Base-by-base conservation (phyloP, 2,329 filamentous ascomycete genomes). In the Cladosporium sphaerospermum region DNA sequence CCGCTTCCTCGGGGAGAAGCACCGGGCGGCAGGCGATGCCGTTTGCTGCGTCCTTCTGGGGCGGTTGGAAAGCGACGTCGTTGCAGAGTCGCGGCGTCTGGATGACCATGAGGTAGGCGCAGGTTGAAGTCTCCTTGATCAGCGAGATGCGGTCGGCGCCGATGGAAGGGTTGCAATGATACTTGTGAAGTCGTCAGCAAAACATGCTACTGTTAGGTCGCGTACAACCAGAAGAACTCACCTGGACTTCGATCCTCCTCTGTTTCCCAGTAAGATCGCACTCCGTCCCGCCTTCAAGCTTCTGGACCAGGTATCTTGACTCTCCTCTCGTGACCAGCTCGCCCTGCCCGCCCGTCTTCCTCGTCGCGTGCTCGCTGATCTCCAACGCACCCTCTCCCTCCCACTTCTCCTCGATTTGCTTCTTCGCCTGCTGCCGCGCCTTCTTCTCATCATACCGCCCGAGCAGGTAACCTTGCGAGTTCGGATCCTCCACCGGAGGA, bases 61-160 rank as follows among this genome's bases (percentile, higher is more conserved):
- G 88, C 0, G 91, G 90, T 51, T 86, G 75, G 68, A 96, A 96
- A 9, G 89, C 89, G 9, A 89, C 82, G 61, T 96, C 91, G 65
- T 86, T 82, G 73, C 91, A 96, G 10, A 96, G 81, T 1, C 89
- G 84, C 0, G 90, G 89, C 0, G 91, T 96, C 67, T 95, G 87
- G 57, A 96, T 82, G 32, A 95, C 83, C 90, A 96, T 96, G 51
- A 96, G 77, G 67, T 96, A 96, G 10, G 89, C 83, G 72, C 91
- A 96, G 9, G 89, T 96, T 2, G 86, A 87, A 1, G 92, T 83
- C 68, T 96, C 91, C 69, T 96, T 96, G 71, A 96, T 95, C 83
- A 89, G 90, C 41, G 85, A 86, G 62, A 96, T 96, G 45, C 85
- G 82, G 67, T 95, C 85, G 44, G 75, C 77, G 37, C 73, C 76